phyloP scores from a whole-genome alignment of 2,329 filamentous ascomycete species.

The Monilinia fructicola region DNA sequence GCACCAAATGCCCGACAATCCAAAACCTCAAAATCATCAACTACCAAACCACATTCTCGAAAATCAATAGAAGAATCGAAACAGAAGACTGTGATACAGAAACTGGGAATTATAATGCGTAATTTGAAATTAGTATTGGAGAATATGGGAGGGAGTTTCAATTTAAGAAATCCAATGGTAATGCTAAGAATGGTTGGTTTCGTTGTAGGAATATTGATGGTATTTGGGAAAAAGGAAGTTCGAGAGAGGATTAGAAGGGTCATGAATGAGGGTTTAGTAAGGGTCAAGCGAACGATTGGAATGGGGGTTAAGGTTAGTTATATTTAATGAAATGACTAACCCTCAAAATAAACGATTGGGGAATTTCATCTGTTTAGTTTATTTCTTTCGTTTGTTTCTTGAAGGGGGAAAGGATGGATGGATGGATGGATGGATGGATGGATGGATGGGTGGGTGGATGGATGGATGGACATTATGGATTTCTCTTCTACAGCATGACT shows the following conservation, averaged over 20 bases:
- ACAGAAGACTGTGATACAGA: constrained; percentile 26
- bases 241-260: constrained; percentile 71
- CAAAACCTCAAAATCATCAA: constrained; percentile 40
- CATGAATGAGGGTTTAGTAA: constrained; percentile 65
- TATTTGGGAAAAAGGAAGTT: constrained; percentile 72
- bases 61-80: constrained; percentile 11
- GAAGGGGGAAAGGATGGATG: neutral
- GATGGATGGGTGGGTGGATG: too few species aligned
- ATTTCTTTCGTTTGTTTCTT: neutral
- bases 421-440: too few species aligned
- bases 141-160: constrained; percentile 51
- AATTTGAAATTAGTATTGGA: constrained; percentile 55
- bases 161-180: constrained; percentile 54
- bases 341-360: neutral
- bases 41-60: constrained; percentile 27
- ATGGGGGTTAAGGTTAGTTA: constrained; percentile 99
- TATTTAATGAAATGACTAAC: constrained; percentile 56
- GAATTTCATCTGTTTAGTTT: neutral
- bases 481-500: neutral
- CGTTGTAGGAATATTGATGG: constrained; percentile 71
- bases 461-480: neutral
- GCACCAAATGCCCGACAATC: constrained; percentile 32
- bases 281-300: constrained; percentile 58
- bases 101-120: constrained; percentile 48
- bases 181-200: constrained; percentile 71